Conservation (phyloP, 371 early-diverging fungal species). For the Thermomucor indicae-seudaticae region DNA sequence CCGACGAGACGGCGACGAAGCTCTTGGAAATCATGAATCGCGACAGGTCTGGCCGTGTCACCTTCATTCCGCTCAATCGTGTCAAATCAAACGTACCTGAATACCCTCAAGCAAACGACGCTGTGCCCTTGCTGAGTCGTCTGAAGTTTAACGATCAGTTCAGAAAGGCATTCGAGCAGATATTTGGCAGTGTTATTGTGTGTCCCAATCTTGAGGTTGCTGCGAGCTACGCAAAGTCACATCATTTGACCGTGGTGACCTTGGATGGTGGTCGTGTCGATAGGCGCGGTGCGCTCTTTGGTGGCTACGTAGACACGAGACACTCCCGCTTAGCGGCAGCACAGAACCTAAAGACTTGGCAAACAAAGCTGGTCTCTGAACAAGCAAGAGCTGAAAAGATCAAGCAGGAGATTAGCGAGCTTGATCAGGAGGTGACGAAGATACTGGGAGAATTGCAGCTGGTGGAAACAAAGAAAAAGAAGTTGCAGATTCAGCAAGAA, state of each 20-base stretch:
- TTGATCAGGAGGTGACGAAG: conserved; percentile 73
- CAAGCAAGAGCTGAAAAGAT: conserved; percentile 36
- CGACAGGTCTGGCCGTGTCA: conserved; percentile 83
- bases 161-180: conserved; percentile 72
- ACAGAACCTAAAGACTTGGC: conserved; percentile 35
- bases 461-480: conserved; percentile 46
- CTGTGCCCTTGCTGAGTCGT: conserved; percentile 79
- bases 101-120: conserved; percentile 74
- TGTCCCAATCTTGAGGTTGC: conserved; percentile 87
- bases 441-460: conserved; percentile 47
- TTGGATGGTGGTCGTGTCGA: conserved; percentile 94
- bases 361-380: conserved; percentile 44
- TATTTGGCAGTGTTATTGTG: conserved; percentile 90
- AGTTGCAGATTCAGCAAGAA: conserved; percentile 48
- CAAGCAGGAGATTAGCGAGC: conserved; percentile 43
- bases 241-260: conserved; percentile 82
- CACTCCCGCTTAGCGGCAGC: conserved; percentile 77
- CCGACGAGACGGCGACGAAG: conserved; percentile 82
- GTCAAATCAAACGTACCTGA: conserved; percentile 55
- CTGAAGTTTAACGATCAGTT: conserved; percentile 67
- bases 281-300: conserved; percentile 89
- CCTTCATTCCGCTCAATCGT: conserved; percentile 96
- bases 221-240: conserved; percentile 69
- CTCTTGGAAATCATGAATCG: conserved; percentile 74
- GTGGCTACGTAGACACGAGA: conserved; percentile 83